These are phyloP conservation scores for Perilla frutescens DNA, from an alignment of 257 asterid species.

Conservation along the genomic window DNA sequence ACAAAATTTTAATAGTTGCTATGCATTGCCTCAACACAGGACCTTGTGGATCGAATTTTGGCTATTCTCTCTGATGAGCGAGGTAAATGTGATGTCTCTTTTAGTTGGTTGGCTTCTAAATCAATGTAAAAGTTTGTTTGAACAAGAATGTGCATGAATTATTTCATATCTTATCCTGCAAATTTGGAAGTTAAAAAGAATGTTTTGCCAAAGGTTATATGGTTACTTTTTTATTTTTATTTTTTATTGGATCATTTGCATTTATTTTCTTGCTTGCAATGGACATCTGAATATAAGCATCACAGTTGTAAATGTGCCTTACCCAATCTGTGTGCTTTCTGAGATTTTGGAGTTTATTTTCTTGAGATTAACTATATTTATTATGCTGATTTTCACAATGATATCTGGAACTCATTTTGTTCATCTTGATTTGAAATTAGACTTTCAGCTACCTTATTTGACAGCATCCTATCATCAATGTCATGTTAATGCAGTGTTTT, in stretches of 20 bases:
- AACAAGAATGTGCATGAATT: conserved; percentile 5
- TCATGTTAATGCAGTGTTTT: conserved; percentile 19
- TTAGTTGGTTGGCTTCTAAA: conserved; percentile 16
- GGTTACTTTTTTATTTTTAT: background rate
- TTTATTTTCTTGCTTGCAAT: conserved; percentile 27
- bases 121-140: conserved; percentile 1
- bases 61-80: conserved; percentile 75
- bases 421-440: background rate
- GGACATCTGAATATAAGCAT: conserved; percentile 3
- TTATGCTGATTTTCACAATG: background rate
- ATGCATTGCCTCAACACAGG: conserved; percentile 53
- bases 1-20: conserved; percentile 26
- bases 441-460: conserved; percentile 9
- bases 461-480: conserved; percentile 2
- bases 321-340: conserved; percentile 2
- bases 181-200: conserved; percentile 15
- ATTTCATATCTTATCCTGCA: conserved; percentile 8
- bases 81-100: conserved; percentile 53
- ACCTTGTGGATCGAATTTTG: conserved; percentile 92
- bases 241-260: conserved; percentile 22
- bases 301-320: conserved; percentile 20
- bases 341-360: conserved; percentile 20
- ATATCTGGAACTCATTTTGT: background rate
- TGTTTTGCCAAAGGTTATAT: background rate
- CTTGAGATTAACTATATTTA: background rate